A percentile compares a stretch with the other conserved stretches of the same genome.
Conservation (phyloP, 2,329 filamentous ascomycete species). For the Aulographum hederae region DNA sequence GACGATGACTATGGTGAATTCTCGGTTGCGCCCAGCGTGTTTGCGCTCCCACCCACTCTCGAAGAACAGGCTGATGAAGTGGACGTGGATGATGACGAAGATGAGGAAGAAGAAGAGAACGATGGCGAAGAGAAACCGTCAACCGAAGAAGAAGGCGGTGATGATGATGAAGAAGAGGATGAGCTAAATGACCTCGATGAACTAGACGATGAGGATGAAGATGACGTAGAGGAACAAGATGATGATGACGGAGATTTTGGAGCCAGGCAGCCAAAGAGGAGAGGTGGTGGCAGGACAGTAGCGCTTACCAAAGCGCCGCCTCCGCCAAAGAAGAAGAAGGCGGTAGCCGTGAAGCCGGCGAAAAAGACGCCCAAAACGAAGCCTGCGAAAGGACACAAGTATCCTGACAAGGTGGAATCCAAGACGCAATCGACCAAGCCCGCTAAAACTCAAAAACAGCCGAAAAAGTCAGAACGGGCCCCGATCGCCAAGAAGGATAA, state of each 20-base stretch:
- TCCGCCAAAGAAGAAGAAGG: conserved; percentile 1
- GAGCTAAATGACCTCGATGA: conserved; percentile 15
- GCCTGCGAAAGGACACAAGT: conserved; percentile 3
- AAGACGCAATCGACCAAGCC: conserved; percentile 1
- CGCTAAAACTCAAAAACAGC: conserved; percentile 1
- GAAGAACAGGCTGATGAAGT: too few relatives aligned
- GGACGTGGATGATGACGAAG: conserved; percentile 12
- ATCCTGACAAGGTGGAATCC: conserved; percentile 4
- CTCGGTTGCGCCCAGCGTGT: too few relatives aligned
- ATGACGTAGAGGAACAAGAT: neutral
- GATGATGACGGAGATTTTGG: neutral
- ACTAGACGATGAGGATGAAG: conserved; percentile 8
- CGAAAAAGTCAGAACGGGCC: conserved; percentile 3
- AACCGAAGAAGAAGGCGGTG: conserved; percentile 2
- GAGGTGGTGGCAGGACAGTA: conserved; percentile 4
- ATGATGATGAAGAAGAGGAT: conserved; percentile 20
- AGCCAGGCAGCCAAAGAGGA: neutral
- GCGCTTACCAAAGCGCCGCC: conserved; percentile 7
- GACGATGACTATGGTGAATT: conserved; percentile 7
- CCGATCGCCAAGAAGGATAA: conserved; percentile 4
- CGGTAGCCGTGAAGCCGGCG: conserved; percentile 2
- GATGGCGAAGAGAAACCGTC: too few relatives aligned
- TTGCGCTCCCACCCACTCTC: too few relatives aligned
- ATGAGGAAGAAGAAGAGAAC: conserved; percentile 8
- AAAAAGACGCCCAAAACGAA: neutral